Conservation (phyloP, 2,329 filamentous ascomycete species). For the Tolypocladium capitatum region DNA sequence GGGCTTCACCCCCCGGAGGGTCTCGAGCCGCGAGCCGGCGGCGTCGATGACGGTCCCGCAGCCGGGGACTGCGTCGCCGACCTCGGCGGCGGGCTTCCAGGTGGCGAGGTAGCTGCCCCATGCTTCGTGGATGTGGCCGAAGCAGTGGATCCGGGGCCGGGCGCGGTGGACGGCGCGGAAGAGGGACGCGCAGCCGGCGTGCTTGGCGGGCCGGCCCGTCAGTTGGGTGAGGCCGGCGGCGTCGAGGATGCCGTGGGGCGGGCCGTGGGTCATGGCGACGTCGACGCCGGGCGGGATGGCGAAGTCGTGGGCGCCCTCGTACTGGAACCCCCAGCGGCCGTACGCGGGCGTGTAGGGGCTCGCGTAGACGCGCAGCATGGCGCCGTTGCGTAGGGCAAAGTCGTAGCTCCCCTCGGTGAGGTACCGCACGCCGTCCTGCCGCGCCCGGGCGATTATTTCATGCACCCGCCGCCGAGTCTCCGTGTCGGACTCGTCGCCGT, state of each 20-base stretch:
- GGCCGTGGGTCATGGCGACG: constrained; percentile 41
- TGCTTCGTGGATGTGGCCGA: constrained; percentile 45
- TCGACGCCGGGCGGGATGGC: constrained; percentile 23
- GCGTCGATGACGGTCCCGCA: constrained; percentile 26
- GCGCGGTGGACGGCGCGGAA: constrained; percentile 29
- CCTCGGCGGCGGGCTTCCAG: constrained; percentile 26
- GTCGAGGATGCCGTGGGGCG: constrained; percentile 38
- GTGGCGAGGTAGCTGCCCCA: constrained; percentile 42
- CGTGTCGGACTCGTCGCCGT: constrained; percentile 14
- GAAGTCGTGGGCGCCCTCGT: constrained; percentile 26
- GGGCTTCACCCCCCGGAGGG: constrained; percentile 14
- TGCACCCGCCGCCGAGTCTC: constrained; percentile 7
- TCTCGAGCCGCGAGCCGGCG: constrained; percentile 21
- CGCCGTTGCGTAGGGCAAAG: constrained; percentile 36
- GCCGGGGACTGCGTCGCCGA: not conserved
- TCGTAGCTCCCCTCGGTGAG: constrained; percentile 33
- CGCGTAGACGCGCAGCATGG: constrained; percentile 34
- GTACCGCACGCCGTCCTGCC: constrained; percentile 27
- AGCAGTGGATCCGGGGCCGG: constrained; percentile 37
- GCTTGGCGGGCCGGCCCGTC: constrained; percentile 3
- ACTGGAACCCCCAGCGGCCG: constrained; percentile 37
- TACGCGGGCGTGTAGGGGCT: constrained; percentile 37
- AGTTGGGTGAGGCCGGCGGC: constrained; percentile 6
- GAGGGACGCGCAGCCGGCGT: constrained; percentile 29
- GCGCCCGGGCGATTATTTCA: constrained; percentile 23